Percentiles rank a stretch among this genome's conserved stretches.
Conservation (phyloP, 176 grass and related monocot species). For the maize (Zea mays) region DNA sequence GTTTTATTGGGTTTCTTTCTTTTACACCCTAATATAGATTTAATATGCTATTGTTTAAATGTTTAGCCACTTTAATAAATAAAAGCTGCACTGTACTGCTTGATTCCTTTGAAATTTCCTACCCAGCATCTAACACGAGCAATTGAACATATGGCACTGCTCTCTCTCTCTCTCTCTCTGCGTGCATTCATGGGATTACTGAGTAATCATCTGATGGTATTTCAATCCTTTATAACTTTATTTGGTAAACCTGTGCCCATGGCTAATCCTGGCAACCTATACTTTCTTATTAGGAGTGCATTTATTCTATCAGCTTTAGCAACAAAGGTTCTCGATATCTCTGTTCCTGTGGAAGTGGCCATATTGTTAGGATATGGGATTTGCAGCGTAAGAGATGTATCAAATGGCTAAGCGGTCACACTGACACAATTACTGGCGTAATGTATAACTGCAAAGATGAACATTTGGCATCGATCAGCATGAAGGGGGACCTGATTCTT, state of each 20-base stretch:
- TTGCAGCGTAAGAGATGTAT: slow-evolving; percentile 91
- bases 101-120: not conserved
- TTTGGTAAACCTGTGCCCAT: slow-evolving; percentile 16
- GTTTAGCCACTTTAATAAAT: not conserved
- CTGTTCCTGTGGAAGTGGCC: slow-evolving; percentile 91
- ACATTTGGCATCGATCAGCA: slow-evolving; percentile 92
- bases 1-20: not conserved
- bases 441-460: slow-evolving; percentile 99
- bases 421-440: slow-evolving; percentile 88
- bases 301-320: slow-evolving; percentile 94
- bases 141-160: not conserved
- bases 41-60: not conserved
- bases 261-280: slow-evolving; percentile 19
- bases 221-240: slow-evolving; percentile 12
- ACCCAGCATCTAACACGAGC: not conserved
- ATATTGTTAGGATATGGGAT: slow-evolving; percentile 98
- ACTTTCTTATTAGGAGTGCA: slow-evolving; percentile 74
- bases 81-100: not conserved
- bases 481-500: slow-evolving; percentile 97
- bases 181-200: not conserved
- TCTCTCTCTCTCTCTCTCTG: slow-evolving; percentile 3
- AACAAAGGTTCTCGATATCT: slow-evolving; percentile 96
- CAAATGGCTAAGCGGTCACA: slow-evolving; percentile 92
- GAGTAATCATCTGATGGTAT: slow-evolving; percentile 6
- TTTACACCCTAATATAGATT: slow-evolving; percentile 9